Base-by-base conservation (phyloP, 345 rosid species). In the Populus alba region DNA sequence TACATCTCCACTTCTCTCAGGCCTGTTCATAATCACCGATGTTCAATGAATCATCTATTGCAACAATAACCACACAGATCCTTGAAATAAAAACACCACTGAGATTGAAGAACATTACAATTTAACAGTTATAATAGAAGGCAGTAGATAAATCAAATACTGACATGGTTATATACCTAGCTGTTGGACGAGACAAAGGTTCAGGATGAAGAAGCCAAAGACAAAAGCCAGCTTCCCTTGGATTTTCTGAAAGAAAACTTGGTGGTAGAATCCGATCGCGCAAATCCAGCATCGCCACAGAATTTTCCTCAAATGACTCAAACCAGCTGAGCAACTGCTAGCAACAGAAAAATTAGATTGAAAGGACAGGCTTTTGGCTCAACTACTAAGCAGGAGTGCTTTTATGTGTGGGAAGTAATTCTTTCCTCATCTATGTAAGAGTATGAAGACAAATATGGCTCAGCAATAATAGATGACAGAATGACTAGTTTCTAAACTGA, bases 141-240 rank as follows among this genome's bases (percentile, higher is more conserved):
- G 38, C 18, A 72, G 45, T 4, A 17, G 27, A 71, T 45, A 20
- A n/a, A 43, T 70, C 17, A 71, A 63, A 37, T 20, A 16, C 59
- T 38, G 18, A 55, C 29, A 70, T 10, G 7, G 18, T 35, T 38
- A 66, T 38, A 66, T 92, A 92, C 97, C 97, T 89, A 76, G 95
- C 75, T 73, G 91, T 83, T 74, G 97, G 97, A 83, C 95, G 94
- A 76, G 92, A 90, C 17, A 78, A 35, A 72, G 87, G 90, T 70
- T 86, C 92, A 65, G 97, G 97, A 84, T 91, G 97, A 82, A 93
- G 89, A 83, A 93, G 90, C 95, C 91, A 89, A 80, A 91, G 92
- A 80, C 95, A 93, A 84, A 89, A 91, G 63, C 92, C 97, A 81
- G 95, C 91, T 86, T 90, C 97, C 81, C 73, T 89, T 0, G 87